Conservation (phyloP, 2,329 filamentous ascomycete genomes). For the Ceratocystis cubensis region DNA sequence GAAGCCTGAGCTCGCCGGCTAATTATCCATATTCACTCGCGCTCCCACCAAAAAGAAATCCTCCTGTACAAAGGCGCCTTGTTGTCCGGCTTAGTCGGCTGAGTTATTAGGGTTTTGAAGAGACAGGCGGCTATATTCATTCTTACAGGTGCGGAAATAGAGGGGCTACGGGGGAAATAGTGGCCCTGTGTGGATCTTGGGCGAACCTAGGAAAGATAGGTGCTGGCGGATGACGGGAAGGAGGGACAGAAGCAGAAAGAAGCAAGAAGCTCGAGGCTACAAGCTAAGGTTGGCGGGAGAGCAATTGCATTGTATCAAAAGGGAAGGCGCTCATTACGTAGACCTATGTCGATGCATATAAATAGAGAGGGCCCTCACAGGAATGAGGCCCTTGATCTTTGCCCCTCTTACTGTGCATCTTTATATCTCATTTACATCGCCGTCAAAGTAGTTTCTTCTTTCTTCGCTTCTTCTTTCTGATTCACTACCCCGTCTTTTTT, state of each 20-base stretch:
- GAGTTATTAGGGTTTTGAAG: not conserved
- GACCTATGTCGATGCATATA: not conserved
- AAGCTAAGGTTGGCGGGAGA: not conserved
- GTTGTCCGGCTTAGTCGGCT: not conserved
- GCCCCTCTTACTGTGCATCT: not conserved
- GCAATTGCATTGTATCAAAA: not conserved
- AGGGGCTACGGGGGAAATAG: not conserved
- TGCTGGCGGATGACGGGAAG: not conserved
- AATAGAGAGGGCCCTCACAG: not conserved
- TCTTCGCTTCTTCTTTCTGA: not conserved
- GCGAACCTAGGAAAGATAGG: not conserved
- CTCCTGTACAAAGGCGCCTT: not conserved
- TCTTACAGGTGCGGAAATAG: constrained; percentile 5
- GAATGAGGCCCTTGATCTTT: not conserved
- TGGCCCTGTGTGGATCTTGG: not conserved
- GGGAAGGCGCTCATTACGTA: not conserved
- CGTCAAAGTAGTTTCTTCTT: not conserved
- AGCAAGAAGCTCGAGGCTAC: not conserved
- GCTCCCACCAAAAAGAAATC: not conserved
- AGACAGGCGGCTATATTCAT: not conserved
- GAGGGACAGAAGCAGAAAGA: no score
- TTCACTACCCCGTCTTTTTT: not conserved
- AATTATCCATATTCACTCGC: not conserved
- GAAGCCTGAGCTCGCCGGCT: not conserved
- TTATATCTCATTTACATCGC: not conserved